Percentiles rank a stretch among this genome's conserved stretches.
These are phyloP conservation scores for Fusarium pseudoanthophilum DNA, from an alignment of 2,329 filamentous ascomycete genomes.

Conservation along the genomic window DNA sequence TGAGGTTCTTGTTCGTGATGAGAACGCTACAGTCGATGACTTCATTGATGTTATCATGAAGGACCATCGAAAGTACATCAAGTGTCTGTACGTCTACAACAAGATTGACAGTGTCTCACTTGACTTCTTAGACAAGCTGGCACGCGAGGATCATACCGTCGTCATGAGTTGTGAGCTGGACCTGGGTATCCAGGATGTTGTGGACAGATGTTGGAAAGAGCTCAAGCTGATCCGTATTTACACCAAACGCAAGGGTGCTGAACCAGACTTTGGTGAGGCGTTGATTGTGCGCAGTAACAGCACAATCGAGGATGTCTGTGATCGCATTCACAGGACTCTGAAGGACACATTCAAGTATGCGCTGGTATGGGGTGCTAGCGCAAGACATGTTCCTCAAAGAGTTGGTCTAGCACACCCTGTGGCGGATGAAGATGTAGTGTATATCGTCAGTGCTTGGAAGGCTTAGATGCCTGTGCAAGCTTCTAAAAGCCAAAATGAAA, in stretches of 20 bases:
- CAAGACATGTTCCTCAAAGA: slow-evolving; percentile 91
- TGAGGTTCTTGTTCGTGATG: slow-evolving; percentile 94
- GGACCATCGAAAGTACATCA: slow-evolving; percentile 97
- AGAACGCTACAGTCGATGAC: slow-evolving; percentile 95
- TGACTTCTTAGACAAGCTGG: slow-evolving; percentile 91
- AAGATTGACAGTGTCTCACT: slow-evolving; percentile 97
- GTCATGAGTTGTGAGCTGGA: slow-evolving; percentile 99
- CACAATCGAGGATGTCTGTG: slow-evolving; percentile 96
- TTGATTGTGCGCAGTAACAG: slow-evolving; percentile 90
- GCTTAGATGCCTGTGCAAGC: slow-evolving; percentile 54
- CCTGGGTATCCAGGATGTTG: slow-evolving; percentile 90
- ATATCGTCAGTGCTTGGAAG: slow-evolving; percentile 73
- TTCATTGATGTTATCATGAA: slow-evolving; percentile 99
- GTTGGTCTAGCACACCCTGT: slow-evolving; percentile 88
- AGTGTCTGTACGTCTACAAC: slow-evolving; percentile 97
- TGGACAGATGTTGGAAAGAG: slow-evolving; percentile 96
- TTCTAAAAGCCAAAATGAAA: slow-evolving; percentile 1
- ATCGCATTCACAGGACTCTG: slow-evolving; percentile 89
- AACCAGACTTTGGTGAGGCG: slow-evolving; percentile 90
- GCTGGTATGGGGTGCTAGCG: slow-evolving; percentile 96
- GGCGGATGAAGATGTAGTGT: slow-evolving; percentile 74
- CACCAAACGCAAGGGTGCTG: slow-evolving; percentile 93
- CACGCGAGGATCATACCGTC: slow-evolving; percentile 90
- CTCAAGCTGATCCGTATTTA: slow-evolving; percentile 90
- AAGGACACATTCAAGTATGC: slow-evolving; percentile 99